Evolutionary conservation across 108 stramenopile genomes (phyloP), one percentile per base, ranked within the genome.

Genomic region (Stephanodiscus minutulus): DNA sequence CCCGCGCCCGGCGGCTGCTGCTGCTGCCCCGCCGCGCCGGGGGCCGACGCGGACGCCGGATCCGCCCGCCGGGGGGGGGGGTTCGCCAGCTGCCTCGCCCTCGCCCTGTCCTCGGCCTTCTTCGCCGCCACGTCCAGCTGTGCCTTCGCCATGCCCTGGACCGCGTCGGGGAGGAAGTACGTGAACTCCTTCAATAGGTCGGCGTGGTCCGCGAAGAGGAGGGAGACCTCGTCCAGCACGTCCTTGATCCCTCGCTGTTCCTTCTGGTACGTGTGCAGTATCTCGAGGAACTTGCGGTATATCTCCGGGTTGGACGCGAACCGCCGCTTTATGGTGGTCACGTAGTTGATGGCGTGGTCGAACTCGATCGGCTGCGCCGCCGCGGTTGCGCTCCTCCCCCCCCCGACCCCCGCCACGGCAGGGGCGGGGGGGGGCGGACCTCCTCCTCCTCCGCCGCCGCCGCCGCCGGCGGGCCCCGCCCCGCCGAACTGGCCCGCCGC

Each of bases 301-400:
- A 91, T 96, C 56, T 95, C 95, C 8, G 98, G 97, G 54, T 98
- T 93, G 66, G 85, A 81, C 0, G 94, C 84, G 68, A 99, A 99
- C 20, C 98, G 87, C 55, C 95, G 93, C 76, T 96, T 97, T 77
- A 97, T 98, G 25, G 90, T 96, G 7, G 96, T 98, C 21, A 99
- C 99, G 72, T 99, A 99, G 74, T 92, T 93, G 41, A 98, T 99
- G 50, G 99, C 99, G 70, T 99, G 98, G 68, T 98, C 97, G 72
- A 99, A 99, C 68, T 99, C 98, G 22, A 97, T 84, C 18, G 94
- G 97, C 46, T 84, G 64, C 20, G 17, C 52, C 64, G 41, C 49
- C 21, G n/a, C n/a, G n/a, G n/a, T n/a, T n/a, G n/a, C n/a, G n/a
- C n/a, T n/a, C n/a, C n/a, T n/a, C n/a, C n/a, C n/a, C n/a, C n/a